phyloP scores from a whole-genome alignment of 169 alveolate genomes.

The Cryptosporidium ubiquitum region DNA sequence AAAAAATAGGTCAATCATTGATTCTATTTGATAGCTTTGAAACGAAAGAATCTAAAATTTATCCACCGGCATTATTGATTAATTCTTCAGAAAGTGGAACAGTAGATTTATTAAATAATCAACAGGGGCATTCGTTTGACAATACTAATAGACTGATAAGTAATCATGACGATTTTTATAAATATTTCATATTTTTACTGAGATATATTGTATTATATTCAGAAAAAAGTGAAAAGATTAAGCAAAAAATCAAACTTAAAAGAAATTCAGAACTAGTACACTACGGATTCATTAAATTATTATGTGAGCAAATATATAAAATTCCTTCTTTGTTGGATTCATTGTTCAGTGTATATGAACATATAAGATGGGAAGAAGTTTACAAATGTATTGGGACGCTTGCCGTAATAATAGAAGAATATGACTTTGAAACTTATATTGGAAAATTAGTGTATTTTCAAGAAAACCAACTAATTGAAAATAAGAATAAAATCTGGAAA shows the following conservation, averaged over 20 bases:
- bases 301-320: conserved; percentile 3
- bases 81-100: conserved; percentile 26
- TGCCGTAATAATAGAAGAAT: conserved; percentile 22
- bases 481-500: neutral
- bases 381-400: conserved; percentile 34
- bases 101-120: neutral
- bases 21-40: neutral
- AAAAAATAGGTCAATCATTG: conserved; percentile 36
- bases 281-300: neutral
- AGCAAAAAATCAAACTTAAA: neutral
- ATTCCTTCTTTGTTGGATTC: neutral
- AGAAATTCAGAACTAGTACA: neutral
- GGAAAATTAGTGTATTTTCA: conserved; percentile 1
- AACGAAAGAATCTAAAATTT: neutral
- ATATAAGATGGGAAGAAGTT: neutral
- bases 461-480: neutral
- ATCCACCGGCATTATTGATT: neutral
- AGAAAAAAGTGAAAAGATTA: neutral
- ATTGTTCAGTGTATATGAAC: neutral
- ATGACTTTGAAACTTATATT: conserved; percentile 9
- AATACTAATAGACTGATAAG: neutral
- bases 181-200: conserved; percentile 6
- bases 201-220: conserved; percentile 7
- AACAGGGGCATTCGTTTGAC: neutral
- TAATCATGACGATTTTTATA: neutral